Conservation (phyloP, 805 yeast genomes). For the Barnettozyma sucrosica region DNA sequence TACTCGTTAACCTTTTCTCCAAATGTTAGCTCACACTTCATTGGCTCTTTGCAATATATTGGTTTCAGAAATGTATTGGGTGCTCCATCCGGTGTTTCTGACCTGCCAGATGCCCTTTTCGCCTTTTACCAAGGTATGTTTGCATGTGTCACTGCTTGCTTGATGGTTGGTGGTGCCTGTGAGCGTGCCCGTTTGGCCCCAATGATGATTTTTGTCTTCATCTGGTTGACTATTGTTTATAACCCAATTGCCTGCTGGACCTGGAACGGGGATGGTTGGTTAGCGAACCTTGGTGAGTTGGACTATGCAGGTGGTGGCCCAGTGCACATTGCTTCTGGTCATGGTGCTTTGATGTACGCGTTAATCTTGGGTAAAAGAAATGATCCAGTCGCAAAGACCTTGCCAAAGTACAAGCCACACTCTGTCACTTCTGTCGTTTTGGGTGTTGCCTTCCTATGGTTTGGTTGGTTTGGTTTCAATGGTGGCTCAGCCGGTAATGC, state of each 20-base stretch:
- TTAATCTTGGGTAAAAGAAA: conserved; percentile 87
- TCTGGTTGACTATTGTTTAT: conserved; percentile 94
- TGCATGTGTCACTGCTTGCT: conserved; percentile 86
- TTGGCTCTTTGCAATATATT: conserved; percentile 80
- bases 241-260: conserved; percentile 97
- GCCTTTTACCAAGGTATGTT: conserved; percentile 96
- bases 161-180: conserved; percentile 97
- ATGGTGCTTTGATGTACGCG: conserved; percentile 92
- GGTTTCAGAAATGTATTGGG: conserved; percentile 79
- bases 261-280: conserved; percentile 95
- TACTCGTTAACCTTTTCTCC: conserved; percentile 83
- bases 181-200: conserved; percentile 96
- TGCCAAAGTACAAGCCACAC: conserved; percentile 92
- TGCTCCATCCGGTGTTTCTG: conserved; percentile 58
- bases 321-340: conserved; percentile 92
- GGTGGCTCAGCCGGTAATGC: conserved; percentile 98
- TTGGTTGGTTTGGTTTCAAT: conserved; percentile 99
- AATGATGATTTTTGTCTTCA: conserved; percentile 88
- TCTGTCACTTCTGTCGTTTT: conserved; percentile 84
- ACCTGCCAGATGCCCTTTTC: conserved; percentile 86
- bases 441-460: conserved; percentile 94
- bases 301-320: conserved; percentile 99
- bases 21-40: conserved; percentile 51
- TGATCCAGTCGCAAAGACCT: conserved; percentile 65
- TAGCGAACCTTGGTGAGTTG: conserved; percentile 70